A percentile compares a stretch with the other conserved stretches of the same genome.
These are phyloP conservation scores for Juglanconis sp. DNA, from an alignment of 2,329 filamentous ascomycete species.

Conservation along the genomic window DNA sequence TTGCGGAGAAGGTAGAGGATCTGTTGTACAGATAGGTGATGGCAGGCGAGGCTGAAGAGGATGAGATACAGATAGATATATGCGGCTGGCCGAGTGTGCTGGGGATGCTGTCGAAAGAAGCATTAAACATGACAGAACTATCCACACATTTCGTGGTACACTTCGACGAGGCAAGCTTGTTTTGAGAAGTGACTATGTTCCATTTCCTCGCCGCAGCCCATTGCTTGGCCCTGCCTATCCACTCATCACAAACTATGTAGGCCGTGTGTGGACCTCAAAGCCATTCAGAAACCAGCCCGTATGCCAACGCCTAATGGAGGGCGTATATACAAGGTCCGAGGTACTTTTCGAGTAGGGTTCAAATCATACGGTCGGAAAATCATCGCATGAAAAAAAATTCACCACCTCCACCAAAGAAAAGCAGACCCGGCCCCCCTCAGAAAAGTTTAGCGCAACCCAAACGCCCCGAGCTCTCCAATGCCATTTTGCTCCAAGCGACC, in stretches of 20 bases:
- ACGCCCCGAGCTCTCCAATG: neutral
- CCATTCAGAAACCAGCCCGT: neutral
- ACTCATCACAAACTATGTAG: neutral
- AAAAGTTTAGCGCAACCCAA: neutral
- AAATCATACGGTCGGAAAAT: neutral
- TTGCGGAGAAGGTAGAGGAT: slow-evolving; percentile 69
- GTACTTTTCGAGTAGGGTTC: neutral
- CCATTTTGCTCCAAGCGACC: neutral
- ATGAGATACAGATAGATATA: neutral
- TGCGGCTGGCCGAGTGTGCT: too few relatives aligned
- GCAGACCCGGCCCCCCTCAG: neutral
- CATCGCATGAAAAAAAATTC: neutral
- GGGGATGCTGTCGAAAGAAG: too few relatives aligned
- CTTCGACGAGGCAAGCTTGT: too few relatives aligned
- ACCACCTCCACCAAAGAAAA: neutral
- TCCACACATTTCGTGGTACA: too few relatives aligned
- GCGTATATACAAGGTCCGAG: neutral
- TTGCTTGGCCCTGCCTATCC: neutral
- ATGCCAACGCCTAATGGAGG: neutral
- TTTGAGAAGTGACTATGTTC: too few relatives aligned
- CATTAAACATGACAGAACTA: too few relatives aligned
- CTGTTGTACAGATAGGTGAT: slow-evolving; percentile 41
- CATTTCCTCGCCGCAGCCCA: too few relatives aligned
- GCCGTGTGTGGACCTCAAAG: neutral
- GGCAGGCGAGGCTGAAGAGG: neutral